phyloP scores from a whole-genome alignment of 2,329 filamentous ascomycete species.

The Rutstroemia sp. region DNA sequence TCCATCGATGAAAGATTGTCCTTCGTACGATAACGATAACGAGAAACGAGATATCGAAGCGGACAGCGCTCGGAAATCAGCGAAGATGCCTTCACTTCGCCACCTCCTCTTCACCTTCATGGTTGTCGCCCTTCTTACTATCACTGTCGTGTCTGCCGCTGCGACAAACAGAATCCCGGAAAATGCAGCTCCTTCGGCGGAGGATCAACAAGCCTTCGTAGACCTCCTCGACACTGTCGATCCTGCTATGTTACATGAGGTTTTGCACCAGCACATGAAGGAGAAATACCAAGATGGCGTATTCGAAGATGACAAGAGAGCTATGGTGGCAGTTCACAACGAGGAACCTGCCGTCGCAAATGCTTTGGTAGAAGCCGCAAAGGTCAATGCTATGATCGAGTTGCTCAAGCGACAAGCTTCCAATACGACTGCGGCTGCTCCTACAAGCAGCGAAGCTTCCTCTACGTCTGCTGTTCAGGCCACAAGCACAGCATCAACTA shows the following conservation, averaged over 20 bases:
- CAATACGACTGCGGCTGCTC: slow-evolving; percentile 11
- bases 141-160: slow-evolving; percentile 31
- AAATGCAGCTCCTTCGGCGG: slow-evolving; percentile 5
- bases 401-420: slow-evolving; percentile 53
- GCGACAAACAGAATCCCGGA: slow-evolving; percentile 18
- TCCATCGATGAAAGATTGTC: neutral
- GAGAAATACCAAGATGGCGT: slow-evolving; percentile 61
- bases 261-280: slow-evolving; percentile 56
- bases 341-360: slow-evolving; percentile 55
- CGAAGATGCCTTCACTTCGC: slow-evolving; percentile 34
- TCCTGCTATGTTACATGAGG: slow-evolving; percentile 54
- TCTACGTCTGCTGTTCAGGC: slow-evolving; percentile 4
- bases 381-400: slow-evolving; percentile 7
- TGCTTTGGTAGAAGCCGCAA: slow-evolving; percentile 54
- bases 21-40: neutral
- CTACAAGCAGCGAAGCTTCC: neutral
- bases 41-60: slow-evolving; percentile 9
- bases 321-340: slow-evolving; percentile 54
- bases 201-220: slow-evolving; percentile 37
- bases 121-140: slow-evolving; percentile 27
- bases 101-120: slow-evolving; percentile 31
- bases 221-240: slow-evolving; percentile 50
- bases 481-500: neutral
- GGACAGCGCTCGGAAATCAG: slow-evolving; percentile 5
- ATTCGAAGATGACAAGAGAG: slow-evolving; percentile 55